Evolutionary conservation across 73 alveolate genomes (phyloP).

Genomic region (Blepharisma japonicum): DNA sequence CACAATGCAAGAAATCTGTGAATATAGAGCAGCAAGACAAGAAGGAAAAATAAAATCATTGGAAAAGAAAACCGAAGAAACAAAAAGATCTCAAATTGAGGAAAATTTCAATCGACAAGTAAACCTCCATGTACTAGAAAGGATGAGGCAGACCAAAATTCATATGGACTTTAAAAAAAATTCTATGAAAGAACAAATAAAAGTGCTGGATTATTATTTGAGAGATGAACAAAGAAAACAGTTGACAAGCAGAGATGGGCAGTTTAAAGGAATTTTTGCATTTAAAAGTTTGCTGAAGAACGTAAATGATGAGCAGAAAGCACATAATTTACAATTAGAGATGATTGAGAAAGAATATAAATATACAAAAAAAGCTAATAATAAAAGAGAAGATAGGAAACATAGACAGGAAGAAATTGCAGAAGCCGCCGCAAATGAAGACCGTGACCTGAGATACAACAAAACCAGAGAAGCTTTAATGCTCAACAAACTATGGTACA

Average conservation of each 20-base stretch:
- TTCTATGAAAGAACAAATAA: constrained; percentile 38
- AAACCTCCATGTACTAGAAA: constrained; percentile 46
- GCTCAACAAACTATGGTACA: constrained; percentile 53
- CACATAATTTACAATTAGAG: constrained; percentile 40
- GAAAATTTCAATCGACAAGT: too few relatives aligned
- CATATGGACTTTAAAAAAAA: constrained; percentile 43
- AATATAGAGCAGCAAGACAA: too few relatives aligned
- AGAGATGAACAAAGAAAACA: constrained; percentile 46
- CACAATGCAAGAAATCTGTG: too few relatives aligned
- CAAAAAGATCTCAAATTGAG: too few relatives aligned
- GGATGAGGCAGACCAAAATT: constrained; percentile 64
- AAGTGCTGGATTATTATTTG: constrained; percentile 32
- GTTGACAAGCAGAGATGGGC: constrained; percentile 40
- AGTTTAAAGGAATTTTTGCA: constrained; percentile 43
- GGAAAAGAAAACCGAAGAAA: too few relatives aligned
- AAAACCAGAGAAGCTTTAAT: constrained; percentile 53
- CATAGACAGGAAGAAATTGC: constrained; percentile 58
- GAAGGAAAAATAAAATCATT: too few relatives aligned
- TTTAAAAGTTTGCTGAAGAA: constrained; percentile 47
- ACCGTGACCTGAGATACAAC: constrained; percentile 54
- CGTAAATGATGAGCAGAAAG: constrained; percentile 51
- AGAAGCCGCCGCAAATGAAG: constrained; percentile 73
- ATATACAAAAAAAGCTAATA: constrained; percentile 48
- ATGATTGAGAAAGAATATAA: constrained; percentile 40
- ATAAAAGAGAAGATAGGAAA: constrained; percentile 48